Evolutionary conservation across 495 filamentous ascomycete genomes (phyloP).

Genomic region (Endocarpon pusillum): DNA sequence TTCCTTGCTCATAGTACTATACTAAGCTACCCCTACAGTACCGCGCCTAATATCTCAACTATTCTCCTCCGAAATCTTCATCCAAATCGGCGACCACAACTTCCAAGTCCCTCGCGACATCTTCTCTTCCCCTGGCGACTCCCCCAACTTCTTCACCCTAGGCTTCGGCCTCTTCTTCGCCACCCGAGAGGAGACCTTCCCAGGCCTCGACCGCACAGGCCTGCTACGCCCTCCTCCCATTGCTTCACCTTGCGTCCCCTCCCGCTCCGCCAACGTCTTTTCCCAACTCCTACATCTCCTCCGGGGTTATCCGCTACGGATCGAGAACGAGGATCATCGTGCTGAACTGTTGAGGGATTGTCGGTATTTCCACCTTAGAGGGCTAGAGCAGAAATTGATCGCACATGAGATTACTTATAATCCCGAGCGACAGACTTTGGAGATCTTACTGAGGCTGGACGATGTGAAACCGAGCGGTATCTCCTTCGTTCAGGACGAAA

Average conservation of each 20-base stretch:
- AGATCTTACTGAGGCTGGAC: constrained; percentile 69
- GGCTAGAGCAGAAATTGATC: constrained; percentile 76
- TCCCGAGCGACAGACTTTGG: constrained; percentile 40
- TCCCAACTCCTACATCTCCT: constrained; percentile 69
- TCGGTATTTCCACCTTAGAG: constrained; percentile 83
- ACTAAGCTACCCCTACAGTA: constrained; percentile 29
- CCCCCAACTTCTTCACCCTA: constrained; percentile 88
- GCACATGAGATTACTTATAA: constrained; percentile 66
- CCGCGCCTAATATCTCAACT: constrained; percentile 83
- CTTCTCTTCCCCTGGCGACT: constrained; percentile 70
- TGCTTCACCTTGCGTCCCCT: constrained; percentile 61
- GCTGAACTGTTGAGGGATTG: constrained; percentile 68
- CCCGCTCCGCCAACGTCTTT: constrained; percentile 64
- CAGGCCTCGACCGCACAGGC: constrained; percentile 59
- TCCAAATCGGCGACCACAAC: constrained; percentile 65
- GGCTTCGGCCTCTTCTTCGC: constrained; percentile 85
- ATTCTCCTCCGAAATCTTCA: constrained; percentile 85
- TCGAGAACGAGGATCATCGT: constrained; percentile 63
- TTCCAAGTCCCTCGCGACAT: constrained; percentile 86
- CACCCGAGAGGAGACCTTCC: constrained; percentile 63
- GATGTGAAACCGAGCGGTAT: constrained; percentile 78
- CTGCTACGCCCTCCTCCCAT: constrained; percentile 87
- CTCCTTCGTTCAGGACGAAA: constrained; percentile 35
- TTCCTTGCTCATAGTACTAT: constrained; percentile 1
- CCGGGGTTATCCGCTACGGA: constrained; percentile 70